Evolutionary conservation across 1,284 basidiomycete genomes (phyloP).

Genomic region (Irpex rosettiformis): DNA sequence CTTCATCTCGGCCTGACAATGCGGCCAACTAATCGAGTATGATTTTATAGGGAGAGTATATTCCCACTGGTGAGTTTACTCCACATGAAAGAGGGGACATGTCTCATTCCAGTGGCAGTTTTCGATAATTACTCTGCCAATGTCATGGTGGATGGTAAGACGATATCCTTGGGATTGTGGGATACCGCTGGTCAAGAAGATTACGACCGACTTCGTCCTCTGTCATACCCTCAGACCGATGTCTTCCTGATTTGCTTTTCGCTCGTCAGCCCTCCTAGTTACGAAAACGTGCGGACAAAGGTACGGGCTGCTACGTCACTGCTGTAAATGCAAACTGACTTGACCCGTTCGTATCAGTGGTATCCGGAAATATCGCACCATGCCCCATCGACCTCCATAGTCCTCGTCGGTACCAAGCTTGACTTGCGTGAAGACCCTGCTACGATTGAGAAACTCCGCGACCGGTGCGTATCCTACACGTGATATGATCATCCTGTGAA

Average conservation of each 20-base stretch:
- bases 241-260: slow-evolving; percentile 99
- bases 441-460: slow-evolving; percentile 90
- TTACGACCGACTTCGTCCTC: slow-evolving; percentile 95
- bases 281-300: slow-evolving; percentile 98
- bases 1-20: slow-evolving; percentile 16
- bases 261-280: slow-evolving; percentile 94
- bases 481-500: neutral
- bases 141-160: slow-evolving; percentile 99
- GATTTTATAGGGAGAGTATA: slow-evolving; percentile 82
- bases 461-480: slow-evolving; percentile 53
- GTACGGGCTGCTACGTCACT: slow-evolving; percentile 38
- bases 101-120: slow-evolving; percentile 41
- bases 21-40: neutral
- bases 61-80: slow-evolving; percentile 76
- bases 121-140: slow-evolving; percentile 96
- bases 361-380: slow-evolving; percentile 96
- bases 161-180: slow-evolving; percentile 96
- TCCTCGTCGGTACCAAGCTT: slow-evolving; percentile 97
- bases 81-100: neutral
- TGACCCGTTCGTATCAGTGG: slow-evolving; percentile 57
- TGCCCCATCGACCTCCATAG: slow-evolving; percentile 91
- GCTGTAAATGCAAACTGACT: slow-evolving; percentile 10
- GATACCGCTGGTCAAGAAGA: slow-evolving; percentile 99
- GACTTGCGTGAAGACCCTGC: slow-evolving; percentile 94
- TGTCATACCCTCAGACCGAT: slow-evolving; percentile 99